phyloP scores from a whole-genome alignment of 208 protist genomes.

The Leishmania arabica region DNA sequence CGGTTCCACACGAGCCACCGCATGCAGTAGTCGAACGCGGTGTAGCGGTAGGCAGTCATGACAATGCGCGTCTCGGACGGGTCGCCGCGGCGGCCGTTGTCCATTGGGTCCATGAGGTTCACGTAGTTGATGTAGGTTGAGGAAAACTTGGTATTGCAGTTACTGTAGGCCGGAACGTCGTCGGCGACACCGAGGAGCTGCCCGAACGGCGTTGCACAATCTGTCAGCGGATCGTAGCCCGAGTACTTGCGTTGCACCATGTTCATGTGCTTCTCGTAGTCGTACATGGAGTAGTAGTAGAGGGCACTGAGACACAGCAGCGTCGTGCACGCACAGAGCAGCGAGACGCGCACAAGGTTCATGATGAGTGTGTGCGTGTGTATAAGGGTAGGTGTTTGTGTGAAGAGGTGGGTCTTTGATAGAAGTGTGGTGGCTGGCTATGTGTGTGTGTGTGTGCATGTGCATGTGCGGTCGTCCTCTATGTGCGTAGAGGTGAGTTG shows the following conservation, averaged over 20 bases:
- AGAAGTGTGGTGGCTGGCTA: neutral
- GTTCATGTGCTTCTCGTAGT: conserved; percentile 13
- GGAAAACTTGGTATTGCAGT: conserved; percentile 46
- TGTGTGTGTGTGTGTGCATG: neutral
- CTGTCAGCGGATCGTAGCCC: conserved; percentile 37
- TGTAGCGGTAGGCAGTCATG: conserved; percentile 48
- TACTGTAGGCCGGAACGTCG: conserved; percentile 65
- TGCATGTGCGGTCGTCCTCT: neutral
- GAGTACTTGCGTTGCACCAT: conserved; percentile 1
- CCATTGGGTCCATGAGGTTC: conserved; percentile 42
- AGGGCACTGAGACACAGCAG: conserved; percentile 20
- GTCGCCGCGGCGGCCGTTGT: conserved; percentile 40
- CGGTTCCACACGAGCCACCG: conserved; percentile 52
- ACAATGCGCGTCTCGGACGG: conserved; percentile 30
- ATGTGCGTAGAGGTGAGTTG: neutral
- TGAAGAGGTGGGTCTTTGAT: neutral
- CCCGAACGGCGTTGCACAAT: conserved; percentile 54
- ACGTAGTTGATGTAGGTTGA: conserved; percentile 35
- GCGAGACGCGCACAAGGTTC: conserved; percentile 10
- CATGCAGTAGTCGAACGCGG: conserved; percentile 46
- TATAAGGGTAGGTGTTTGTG: neutral
- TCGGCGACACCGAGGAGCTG: conserved; percentile 54
- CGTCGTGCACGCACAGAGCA: conserved; percentile 12
- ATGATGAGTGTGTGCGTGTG: neutral
- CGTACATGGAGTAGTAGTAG: conserved; percentile 25